phyloP scores from a whole-genome alignment of 163 green algal species.

The Chlorella variabilis region DNA sequence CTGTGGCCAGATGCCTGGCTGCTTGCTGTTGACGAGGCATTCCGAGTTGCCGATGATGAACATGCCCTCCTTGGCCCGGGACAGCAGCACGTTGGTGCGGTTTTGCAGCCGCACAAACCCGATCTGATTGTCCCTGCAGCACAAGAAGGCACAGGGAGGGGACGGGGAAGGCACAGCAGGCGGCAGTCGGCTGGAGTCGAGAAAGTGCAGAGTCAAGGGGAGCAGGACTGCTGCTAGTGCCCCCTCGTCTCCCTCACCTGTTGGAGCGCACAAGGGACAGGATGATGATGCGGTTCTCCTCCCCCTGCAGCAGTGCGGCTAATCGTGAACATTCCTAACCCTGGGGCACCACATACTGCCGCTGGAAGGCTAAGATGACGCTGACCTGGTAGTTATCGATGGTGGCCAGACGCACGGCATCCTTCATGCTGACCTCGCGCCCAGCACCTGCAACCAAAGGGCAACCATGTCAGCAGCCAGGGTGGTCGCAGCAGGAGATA shows the following conservation, averaged over 20 bases:
- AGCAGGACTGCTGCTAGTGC: too few relatives aligned
- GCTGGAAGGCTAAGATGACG: too few relatives aligned
- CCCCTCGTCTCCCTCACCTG: slow-evolving; percentile 11
- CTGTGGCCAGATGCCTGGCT: slow-evolving; percentile 36
- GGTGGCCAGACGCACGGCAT: slow-evolving; percentile 68
- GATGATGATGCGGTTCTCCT: slow-evolving; percentile 70
- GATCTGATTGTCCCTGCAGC: slow-evolving; percentile 39
- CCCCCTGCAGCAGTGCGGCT: too few relatives aligned
- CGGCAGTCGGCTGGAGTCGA: too few relatives aligned
- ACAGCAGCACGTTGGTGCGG: slow-evolving; percentile 74
- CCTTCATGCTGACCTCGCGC: slow-evolving; percentile 22
- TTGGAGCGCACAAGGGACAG: slow-evolving; percentile 71
- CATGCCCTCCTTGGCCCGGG: slow-evolving; percentile 68
- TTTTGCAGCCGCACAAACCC: slow-evolving; percentile 71
- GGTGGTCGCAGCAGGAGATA: neutral
- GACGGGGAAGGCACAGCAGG: too few relatives aligned
- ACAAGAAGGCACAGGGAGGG: neutral
- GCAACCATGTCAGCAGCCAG: neutral
- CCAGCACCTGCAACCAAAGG: neutral
- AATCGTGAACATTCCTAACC: too few relatives aligned
- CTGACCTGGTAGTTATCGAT: slow-evolving; percentile 80
- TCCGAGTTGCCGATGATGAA: slow-evolving; percentile 50
- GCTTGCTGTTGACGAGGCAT: slow-evolving; percentile 13
- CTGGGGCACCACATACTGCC: too few relatives aligned
- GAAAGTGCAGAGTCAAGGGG: too few relatives aligned